Evolutionary conservation across 371 early-diverging fungal species (phyloP), one percentile per base, ranked within the genome.

Genomic region (Actinomortierella wolfii): DNA sequence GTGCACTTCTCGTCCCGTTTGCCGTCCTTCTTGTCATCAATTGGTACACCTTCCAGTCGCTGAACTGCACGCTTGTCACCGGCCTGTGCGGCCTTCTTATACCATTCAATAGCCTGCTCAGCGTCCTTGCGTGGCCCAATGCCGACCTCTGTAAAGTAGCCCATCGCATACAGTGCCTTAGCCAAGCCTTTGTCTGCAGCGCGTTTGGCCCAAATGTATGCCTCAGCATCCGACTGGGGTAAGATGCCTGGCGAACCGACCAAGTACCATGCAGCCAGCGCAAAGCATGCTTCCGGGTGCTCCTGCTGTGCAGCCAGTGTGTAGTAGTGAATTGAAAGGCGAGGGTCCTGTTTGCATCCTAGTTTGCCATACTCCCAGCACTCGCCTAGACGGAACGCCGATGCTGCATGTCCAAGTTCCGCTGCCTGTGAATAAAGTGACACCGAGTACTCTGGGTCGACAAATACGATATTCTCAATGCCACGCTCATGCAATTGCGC

Each of bases 121-220:
- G 81, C 73, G 63, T 92, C 86, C 68, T 83, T 86, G 23, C 66
- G 59, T 51, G 86, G 81, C 15, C 93, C 94, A 59, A 94, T 91
- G 24, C 93, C 93, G 46, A 89, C 83, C 66, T 95, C 95, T 18
- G 86, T 84, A 53, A 92, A 93, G 60, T 93, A 92, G 21, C 92
- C 95, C 34, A 95, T 87, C 17, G 94, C 92, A 75, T 93, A 94
- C 67, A 93, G 89, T 7, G 96, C 96, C 75, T 93, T 94, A 13
- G 94, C 85, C 25, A 92, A 61, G 11, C 89, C 90, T 70, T 91
- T 89, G 57, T 93, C 93, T 2, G 96, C 96, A 1, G 94, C 93
- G 42, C 90, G 83, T 54, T 82, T 83, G 8, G 94, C 93, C 95
- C 95, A 96, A 18, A 89, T 64, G 64, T 91, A 96, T 11, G 96